phyloP scores from a whole-genome alignment of 1,284 basidiomycete species.

The Malassezia sympodialis region DNA sequence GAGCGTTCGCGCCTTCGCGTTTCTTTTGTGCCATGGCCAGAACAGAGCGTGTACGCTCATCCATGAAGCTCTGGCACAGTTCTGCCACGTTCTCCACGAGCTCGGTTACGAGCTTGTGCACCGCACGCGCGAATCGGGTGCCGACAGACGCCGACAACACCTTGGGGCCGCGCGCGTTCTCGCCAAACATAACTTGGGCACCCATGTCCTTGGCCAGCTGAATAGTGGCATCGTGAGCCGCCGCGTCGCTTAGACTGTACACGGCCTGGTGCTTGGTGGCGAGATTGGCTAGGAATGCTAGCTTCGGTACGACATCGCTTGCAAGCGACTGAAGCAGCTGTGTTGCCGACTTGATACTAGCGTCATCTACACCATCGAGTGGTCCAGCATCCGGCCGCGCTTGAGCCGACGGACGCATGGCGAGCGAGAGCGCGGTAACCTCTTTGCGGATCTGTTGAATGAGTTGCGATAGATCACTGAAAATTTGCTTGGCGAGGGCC shows the following conservation, averaged over 20 bases:
- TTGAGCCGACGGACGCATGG: slow-evolving; percentile 22
- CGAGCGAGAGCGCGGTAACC: slow-evolving; percentile 27
- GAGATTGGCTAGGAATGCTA: slow-evolving; percentile 34
- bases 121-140: slow-evolving; percentile 25
- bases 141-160: slow-evolving; percentile 24
- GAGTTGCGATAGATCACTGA: slow-evolving; percentile 23
- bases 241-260: slow-evolving; percentile 1
- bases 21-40: slow-evolving; percentile 23
- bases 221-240: slow-evolving; percentile 2
- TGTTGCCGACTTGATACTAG: slow-evolving; percentile 28
- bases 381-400: slow-evolving; percentile 11
- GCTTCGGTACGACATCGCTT: slow-evolving; percentile 29
- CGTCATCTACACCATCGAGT: slow-evolving; percentile 24
- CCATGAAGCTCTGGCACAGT: slow-evolving; percentile 34
- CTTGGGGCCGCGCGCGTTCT: slow-evolving; percentile 22
- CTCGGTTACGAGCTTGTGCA: slow-evolving; percentile 22
- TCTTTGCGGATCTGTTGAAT: slow-evolving; percentile 28
- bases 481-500: slow-evolving; percentile 24
- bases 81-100: slow-evolving; percentile 27
- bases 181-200: slow-evolving; percentile 28
- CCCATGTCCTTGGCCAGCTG: slow-evolving; percentile 26
- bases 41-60: slow-evolving; percentile 23
- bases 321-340: slow-evolving; percentile 27
- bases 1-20: slow-evolving; percentile 15
- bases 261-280: slow-evolving; percentile 27